Conservation (phyloP, 805 yeast species). For the Candida patagonica region DNA sequence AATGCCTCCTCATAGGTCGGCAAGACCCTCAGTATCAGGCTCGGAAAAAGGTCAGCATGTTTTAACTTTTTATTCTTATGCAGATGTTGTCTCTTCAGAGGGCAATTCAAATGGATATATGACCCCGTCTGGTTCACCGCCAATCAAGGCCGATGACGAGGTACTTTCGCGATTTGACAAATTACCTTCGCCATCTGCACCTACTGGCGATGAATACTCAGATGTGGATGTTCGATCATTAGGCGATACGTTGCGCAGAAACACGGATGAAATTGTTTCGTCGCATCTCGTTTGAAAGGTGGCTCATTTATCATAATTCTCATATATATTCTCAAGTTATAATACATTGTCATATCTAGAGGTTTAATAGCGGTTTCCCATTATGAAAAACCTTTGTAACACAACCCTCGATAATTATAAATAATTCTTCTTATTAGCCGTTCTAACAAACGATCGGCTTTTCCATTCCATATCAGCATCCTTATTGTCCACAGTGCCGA, state of each 20-base stretch:
- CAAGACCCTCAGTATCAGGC: not conserved
- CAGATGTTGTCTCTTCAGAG: conserved; percentile 47
- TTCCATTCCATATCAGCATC: conserved; percentile 99
- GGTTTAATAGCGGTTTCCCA: not conserved
- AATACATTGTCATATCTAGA: too few species aligned
- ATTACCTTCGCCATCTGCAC: conserved; percentile 1
- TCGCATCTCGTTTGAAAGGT: not conserved
- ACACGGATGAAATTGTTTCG: conserved; percentile 14
- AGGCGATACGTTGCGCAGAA: conserved; percentile 19
- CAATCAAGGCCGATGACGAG: conserved; percentile 11
- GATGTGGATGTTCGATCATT: conserved; percentile 13
- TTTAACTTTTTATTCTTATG: conserved; percentile 59
- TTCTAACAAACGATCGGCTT: conserved; percentile 82
- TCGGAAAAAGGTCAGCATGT: conserved; percentile 10
- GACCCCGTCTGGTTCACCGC: conserved; percentile 20
- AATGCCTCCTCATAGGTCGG: not conserved
- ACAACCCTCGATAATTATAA: conserved; percentile 28
- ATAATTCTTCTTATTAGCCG: conserved; percentile 92
- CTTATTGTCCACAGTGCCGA: conserved; percentile 89
- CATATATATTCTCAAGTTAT: too few species aligned
- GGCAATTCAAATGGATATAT: conserved; percentile 18
- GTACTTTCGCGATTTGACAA: not conserved
- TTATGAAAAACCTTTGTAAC: too few species aligned
- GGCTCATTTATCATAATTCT: too few species aligned
- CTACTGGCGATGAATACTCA: conserved; percentile 4